phyloP scores from a whole-genome alignment of 2,329 filamentous ascomycete genomes.

The Rugonectria rugulosa region DNA sequence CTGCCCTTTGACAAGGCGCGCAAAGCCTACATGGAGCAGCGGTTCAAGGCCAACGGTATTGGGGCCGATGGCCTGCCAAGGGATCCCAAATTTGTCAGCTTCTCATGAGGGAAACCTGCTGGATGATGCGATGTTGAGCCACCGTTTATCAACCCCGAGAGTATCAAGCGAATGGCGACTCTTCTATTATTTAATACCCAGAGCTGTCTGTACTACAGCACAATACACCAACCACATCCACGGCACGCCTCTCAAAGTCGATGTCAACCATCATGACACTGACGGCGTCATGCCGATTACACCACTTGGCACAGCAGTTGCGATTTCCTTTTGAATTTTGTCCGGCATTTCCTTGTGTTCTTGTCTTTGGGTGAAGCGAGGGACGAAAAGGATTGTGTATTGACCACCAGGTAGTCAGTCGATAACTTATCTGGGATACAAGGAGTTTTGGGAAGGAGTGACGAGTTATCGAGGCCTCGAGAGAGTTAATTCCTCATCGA shows the following conservation, averaged over 20 bases:
- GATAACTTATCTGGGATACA: constrained; percentile 26
- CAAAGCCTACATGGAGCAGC: constrained; percentile 82
- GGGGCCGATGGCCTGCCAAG: constrained; percentile 84
- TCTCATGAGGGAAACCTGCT: no score
- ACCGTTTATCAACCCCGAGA: no score
- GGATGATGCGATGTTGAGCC: no score
- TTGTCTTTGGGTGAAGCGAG: constrained; percentile 1
- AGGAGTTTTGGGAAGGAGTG: constrained; percentile 31
- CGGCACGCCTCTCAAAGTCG: neutral
- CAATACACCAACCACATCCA: neutral
- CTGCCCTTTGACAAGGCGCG: constrained; percentile 92
- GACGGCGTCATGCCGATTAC: neutral
- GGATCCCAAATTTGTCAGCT: constrained; percentile 96
- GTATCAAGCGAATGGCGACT: neutral
- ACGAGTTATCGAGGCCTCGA: constrained; percentile 29
- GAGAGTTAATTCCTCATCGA: neutral
- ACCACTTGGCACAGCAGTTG: constrained; percentile 31
- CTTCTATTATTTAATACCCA: neutral
- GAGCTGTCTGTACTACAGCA: neutral
- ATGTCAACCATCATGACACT: neutral
- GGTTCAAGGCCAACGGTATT: constrained; percentile 88
- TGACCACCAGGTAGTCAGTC: neutral
- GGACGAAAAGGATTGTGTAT: neutral
- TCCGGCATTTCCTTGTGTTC: constrained; percentile 15
- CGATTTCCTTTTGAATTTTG: constrained; percentile 22